Evolutionary conservation across 1,284 basidiomycete species (phyloP).

Genomic region (Inonotus obliquus): DNA sequence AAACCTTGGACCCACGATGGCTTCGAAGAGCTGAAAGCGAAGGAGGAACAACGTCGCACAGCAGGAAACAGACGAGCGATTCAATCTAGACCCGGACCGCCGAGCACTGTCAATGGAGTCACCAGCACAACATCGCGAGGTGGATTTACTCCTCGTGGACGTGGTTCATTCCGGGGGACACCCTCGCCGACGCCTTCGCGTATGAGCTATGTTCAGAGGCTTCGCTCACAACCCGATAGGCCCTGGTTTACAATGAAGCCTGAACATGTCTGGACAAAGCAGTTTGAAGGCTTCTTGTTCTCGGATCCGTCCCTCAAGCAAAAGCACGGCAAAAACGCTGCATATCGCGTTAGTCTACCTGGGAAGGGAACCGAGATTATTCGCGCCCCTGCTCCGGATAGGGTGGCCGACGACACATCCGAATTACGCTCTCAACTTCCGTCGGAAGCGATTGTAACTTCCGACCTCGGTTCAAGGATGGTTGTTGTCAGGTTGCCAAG

Average conservation of each 20-base stretch:
- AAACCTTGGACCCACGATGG: conserved; percentile 76
- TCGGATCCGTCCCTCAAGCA: conserved; percentile 54
- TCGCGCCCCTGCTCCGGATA: conserved; percentile 9
- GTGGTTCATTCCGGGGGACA: conserved; percentile 41
- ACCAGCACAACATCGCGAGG: conserved; percentile 26
- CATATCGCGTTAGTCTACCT: conserved; percentile 58
- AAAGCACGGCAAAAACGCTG: conserved; percentile 46
- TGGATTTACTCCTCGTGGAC: conserved; percentile 31
- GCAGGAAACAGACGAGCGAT: conserved; percentile 27
- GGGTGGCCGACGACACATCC: conserved; percentile 20
- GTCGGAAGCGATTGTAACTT: conserved; percentile 14
- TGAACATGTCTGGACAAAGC: conserved; percentile 75
- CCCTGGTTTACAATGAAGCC: conserved; percentile 71
- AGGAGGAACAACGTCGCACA: conserved; percentile 54
- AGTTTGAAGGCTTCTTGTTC: conserved; percentile 67
- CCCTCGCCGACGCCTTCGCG: conserved; percentile 30
- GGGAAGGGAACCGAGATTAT: conserved; percentile 33
- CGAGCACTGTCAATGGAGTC: conserved; percentile 24
- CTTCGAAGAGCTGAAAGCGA: conserved; percentile 75
- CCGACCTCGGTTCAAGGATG: conserved; percentile 30
- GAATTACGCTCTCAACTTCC: conserved; percentile 17
- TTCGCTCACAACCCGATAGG: conserved; percentile 34
- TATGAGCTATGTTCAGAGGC: conserved; percentile 26
- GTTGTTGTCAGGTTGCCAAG: conserved; percentile 53
- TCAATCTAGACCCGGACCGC: conserved; percentile 24